phyloP scores from a whole-genome alignment of 148 eudicot genomes.

The Rhododendron mucronatum region DNA sequence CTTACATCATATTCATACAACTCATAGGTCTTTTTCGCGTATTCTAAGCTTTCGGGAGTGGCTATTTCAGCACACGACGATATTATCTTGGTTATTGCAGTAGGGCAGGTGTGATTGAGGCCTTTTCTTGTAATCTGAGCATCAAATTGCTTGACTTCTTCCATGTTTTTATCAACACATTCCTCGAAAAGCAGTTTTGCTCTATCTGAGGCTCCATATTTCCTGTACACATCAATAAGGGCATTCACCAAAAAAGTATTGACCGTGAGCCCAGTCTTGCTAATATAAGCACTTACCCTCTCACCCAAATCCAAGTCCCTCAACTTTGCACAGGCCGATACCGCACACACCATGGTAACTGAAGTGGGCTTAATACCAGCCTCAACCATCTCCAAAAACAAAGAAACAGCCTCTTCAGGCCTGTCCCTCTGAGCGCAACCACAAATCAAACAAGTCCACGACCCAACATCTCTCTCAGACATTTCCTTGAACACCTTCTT shows the following conservation, averaged over 20 bases:
- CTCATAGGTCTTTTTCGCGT: slow-evolving; percentile 27
- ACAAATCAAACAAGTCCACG: slow-evolving; percentile 41
- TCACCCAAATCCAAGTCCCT: slow-evolving; percentile 28
- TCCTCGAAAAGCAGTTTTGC: slow-evolving; percentile 22
- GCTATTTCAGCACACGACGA: slow-evolving; percentile 23
- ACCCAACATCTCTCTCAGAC: slow-evolving; percentile 23
- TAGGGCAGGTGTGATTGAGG: no score
- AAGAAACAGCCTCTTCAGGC: slow-evolving; percentile 23
- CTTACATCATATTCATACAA: not conserved
- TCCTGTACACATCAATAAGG: slow-evolving; percentile 37
- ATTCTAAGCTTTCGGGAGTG: slow-evolving; percentile 25
- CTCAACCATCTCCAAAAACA: slow-evolving; percentile 30
- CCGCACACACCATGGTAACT: slow-evolving; percentile 30
- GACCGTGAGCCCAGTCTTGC: no score
- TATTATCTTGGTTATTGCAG: slow-evolving; percentile 16
- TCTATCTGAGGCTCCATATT: slow-evolving; percentile 24
- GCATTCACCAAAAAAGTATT: slow-evolving; percentile 18
- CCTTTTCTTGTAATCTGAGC: no score
- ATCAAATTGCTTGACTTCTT: no score
- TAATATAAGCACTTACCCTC: slow-evolving; percentile 21
- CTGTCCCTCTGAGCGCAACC: slow-evolving; percentile 25
- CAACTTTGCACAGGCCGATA: slow-evolving; percentile 38
- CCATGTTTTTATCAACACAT: slow-evolving; percentile 20
- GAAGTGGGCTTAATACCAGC: slow-evolving; percentile 27
- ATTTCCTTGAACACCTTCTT: slow-evolving; percentile 33